These are phyloP conservation scores for Claviceps pazoutovae DNA, from an alignment of 2,329 filamentous ascomycete genomes.

Conservation along the genomic window DNA sequence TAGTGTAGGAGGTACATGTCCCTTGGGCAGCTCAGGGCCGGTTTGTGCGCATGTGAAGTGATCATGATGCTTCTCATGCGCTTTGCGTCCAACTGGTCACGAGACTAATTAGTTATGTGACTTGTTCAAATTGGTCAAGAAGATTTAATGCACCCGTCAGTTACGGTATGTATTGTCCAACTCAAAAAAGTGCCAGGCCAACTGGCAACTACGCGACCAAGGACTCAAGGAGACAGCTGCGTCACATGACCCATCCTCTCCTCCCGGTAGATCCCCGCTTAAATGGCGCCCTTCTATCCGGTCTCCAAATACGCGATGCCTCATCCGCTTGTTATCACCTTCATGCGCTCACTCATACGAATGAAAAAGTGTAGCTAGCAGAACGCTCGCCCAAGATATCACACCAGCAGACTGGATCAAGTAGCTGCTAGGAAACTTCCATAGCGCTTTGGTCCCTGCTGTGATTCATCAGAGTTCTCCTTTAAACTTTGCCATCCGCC, in stretches of 20 bases:
- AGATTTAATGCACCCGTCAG: not conserved
- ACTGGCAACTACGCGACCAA: not conserved
- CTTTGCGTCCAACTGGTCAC: too few relatives aligned
- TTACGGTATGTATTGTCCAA: too few relatives aligned
- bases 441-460: not conserved
- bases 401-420: not conserved
- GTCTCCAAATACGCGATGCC: not conserved
- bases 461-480: not conserved
- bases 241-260: slow-evolving; percentile 4
- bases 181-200: too few relatives aligned
- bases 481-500: not conserved
- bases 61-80: too few relatives aligned
- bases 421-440: not conserved
- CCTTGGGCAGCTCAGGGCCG: too few relatives aligned
- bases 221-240: not conserved
- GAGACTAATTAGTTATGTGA: not conserved
- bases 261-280: slow-evolving; percentile 6
- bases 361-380: not conserved
- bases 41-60: too few relatives aligned
- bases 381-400: not conserved
- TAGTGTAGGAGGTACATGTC: too few relatives aligned
- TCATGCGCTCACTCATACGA: not conserved
- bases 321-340: not conserved
- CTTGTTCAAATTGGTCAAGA: not conserved
- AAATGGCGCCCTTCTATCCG: not conserved